These are phyloP conservation scores for Xylaria sp. DNA, from an alignment of 2,329 filamentous ascomycete genomes.

Conservation along the genomic window DNA sequence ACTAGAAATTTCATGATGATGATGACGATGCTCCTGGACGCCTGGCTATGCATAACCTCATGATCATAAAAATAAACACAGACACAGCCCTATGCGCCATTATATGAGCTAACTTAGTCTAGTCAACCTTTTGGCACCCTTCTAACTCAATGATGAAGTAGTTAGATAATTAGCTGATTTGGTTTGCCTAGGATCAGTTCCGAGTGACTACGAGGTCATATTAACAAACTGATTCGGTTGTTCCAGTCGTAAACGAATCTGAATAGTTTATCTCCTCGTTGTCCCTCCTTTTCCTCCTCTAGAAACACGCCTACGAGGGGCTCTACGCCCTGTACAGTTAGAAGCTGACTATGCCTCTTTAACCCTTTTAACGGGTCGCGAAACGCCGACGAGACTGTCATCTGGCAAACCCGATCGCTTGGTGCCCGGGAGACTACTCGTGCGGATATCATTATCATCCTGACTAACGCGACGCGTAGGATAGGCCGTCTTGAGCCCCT, in stretches of 20 bases:
- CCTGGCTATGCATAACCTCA: constrained; percentile 16
- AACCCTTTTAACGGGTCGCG: constrained; percentile 67
- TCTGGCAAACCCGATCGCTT: constrained; percentile 89
- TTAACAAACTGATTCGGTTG: neutral
- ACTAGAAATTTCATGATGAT: neutral
- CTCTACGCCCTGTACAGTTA: neutral
- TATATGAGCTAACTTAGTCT: neutral
- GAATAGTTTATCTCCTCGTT: neutral
- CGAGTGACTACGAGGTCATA: neutral
- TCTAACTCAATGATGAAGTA: neutral
- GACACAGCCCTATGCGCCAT: neutral
- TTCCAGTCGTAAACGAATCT: neutral
- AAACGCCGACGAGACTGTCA: constrained; percentile 68
- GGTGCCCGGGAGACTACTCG: constrained; percentile 86
- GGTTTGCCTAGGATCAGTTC: neutral
- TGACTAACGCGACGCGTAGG: constrained; percentile 89
- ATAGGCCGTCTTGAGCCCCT: constrained; percentile 88
- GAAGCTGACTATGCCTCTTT: constrained; percentile 59
- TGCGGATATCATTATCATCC: constrained; percentile 96
- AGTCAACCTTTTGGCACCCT: too few relatives aligned
- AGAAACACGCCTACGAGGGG: neutral
- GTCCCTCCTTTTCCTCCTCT: neutral
- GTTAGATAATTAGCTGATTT: neutral
- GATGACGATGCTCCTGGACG: neutral
- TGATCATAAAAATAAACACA: too few relatives aligned